Evolutionary conservation across 1,284 basidiomycete genomes (phyloP).

Genomic region (Rhodotorula sp.): DNA sequence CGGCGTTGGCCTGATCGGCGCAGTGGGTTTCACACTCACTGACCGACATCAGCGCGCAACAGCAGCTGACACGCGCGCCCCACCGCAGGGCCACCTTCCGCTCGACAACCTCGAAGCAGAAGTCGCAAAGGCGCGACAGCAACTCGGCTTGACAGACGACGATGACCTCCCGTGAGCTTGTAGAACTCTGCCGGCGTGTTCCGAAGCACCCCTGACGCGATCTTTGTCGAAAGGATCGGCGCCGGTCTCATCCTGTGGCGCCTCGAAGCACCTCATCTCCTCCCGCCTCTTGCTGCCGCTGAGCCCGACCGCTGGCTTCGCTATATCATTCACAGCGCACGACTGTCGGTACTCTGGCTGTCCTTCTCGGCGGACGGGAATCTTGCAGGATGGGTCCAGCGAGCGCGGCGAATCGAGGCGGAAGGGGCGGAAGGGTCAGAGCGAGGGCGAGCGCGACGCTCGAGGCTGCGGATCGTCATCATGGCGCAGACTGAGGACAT

Average conservation of each 20-base stretch:
- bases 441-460: not conserved
- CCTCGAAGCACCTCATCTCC: conserved; percentile 13
- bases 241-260: conserved; percentile 27
- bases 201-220: too few relatives aligned
- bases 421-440: not conserved
- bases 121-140: conserved; percentile 12
- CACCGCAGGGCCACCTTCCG: conserved; percentile 1
- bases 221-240: conserved; percentile 6
- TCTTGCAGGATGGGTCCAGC: conserved; percentile 15
- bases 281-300: not conserved
- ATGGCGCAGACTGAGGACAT: conserved; percentile 19
- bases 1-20: conserved; percentile 25
- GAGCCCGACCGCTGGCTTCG: conserved; percentile 14
- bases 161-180: conserved; percentile 26
- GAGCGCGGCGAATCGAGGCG: conserved; percentile 11
- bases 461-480: conserved; percentile 6
- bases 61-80: not conserved
- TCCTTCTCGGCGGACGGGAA: conserved; percentile 11
- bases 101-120: conserved; percentile 13
- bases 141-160: not conserved
- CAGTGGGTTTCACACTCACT: conserved; percentile 12
- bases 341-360: conserved; percentile 21
- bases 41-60: too few relatives aligned
- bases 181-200: not conserved
- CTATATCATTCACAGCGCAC: conserved; percentile 7